Conservation (phyloP, 1,284 basidiomycete species). For the Lentinus polychrous region DNA sequence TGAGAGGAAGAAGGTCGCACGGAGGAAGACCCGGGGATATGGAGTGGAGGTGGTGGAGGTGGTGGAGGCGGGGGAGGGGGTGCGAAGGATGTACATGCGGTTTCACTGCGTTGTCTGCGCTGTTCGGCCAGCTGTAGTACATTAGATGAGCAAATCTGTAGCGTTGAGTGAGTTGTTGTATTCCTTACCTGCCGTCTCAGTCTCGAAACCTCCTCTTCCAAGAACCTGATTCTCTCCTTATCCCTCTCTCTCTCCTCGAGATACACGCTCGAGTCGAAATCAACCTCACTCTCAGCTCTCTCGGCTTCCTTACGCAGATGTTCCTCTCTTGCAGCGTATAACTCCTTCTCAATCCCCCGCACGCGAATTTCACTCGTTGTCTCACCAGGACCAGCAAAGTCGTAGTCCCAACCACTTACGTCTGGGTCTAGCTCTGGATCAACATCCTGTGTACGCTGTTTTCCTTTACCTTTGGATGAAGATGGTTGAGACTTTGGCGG, state of each 20-base stretch:
- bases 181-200: slow-evolving; percentile 55
- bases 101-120: slow-evolving; percentile 15
- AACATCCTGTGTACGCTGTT: slow-evolving; percentile 33
- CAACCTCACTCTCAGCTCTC: slow-evolving; percentile 21
- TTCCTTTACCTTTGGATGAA: slow-evolving; percentile 36
- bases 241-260: slow-evolving; percentile 41
- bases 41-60: slow-evolving; percentile 39
- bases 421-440: background rate
- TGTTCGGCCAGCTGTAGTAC: slow-evolving; percentile 43
- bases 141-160: background rate
- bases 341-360: slow-evolving; percentile 52
- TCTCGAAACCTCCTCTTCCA: slow-evolving; percentile 60
- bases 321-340: slow-evolving; percentile 45
- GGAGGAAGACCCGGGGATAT: slow-evolving; percentile 6
- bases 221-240: slow-evolving; percentile 52
- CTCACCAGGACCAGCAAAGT: slow-evolving; percentile 19
- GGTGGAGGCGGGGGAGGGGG: slow-evolving; percentile 32
- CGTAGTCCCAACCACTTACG: slow-evolving; percentile 6
- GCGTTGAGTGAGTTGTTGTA: slow-evolving; percentile 5
- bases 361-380: slow-evolving; percentile 41
- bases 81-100: slow-evolving; percentile 6
- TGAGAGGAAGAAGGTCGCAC: slow-evolving; percentile 10
- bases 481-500: background rate
- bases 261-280: slow-evolving; percentile 17
- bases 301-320: slow-evolving; percentile 37